phyloP scores from a whole-genome alignment of 306 rosid species.

The Mucuna pruriens region DNA sequence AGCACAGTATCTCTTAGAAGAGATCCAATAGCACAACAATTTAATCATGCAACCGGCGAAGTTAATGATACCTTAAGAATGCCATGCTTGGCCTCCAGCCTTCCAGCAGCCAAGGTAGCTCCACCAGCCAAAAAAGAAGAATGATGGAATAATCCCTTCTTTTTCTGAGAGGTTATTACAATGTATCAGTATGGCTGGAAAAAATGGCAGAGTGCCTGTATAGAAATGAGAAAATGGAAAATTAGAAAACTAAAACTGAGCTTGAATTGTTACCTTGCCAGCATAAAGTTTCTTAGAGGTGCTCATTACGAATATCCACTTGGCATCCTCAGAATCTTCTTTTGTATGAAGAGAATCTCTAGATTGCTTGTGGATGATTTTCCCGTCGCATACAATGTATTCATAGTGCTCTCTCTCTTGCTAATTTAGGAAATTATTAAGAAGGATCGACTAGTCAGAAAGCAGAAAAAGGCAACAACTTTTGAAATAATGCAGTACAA shows the following conservation, averaged over 20 bases:
- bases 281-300: slow-evolving; percentile 87
- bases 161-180: slow-evolving; percentile 59
- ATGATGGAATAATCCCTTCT: slow-evolving; percentile 87
- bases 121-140: slow-evolving; percentile 96
- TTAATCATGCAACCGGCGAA: slow-evolving; percentile 17
- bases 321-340: slow-evolving; percentile 48
- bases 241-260: neutral
- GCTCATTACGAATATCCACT: slow-evolving; percentile 97
- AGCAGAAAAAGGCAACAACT: slow-evolving; percentile 20
- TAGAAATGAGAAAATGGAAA: neutral
- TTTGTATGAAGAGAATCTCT: slow-evolving; percentile 68
- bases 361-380: slow-evolving; percentile 60
- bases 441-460: slow-evolving; percentile 31
- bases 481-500: neutral
- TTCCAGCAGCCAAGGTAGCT: slow-evolving; percentile 88
- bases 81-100: slow-evolving; percentile 75
- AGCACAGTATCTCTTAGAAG: neutral
- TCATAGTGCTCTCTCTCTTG: slow-evolving; percentile 82
- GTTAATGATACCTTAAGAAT: slow-evolving; percentile 66
- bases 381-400: slow-evolving; percentile 63
- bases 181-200: slow-evolving; percentile 18
- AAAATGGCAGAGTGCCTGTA: neutral
- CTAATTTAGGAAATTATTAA: slow-evolving; percentile 46
- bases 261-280: slow-evolving; percentile 67
- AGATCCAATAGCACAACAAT: slow-evolving; percentile 2